A percentile compares a stretch with the other conserved stretches of the same genome.
Conservation (phyloP, 2,329 filamentous ascomycete genomes). For the Diaporthe destruens region DNA sequence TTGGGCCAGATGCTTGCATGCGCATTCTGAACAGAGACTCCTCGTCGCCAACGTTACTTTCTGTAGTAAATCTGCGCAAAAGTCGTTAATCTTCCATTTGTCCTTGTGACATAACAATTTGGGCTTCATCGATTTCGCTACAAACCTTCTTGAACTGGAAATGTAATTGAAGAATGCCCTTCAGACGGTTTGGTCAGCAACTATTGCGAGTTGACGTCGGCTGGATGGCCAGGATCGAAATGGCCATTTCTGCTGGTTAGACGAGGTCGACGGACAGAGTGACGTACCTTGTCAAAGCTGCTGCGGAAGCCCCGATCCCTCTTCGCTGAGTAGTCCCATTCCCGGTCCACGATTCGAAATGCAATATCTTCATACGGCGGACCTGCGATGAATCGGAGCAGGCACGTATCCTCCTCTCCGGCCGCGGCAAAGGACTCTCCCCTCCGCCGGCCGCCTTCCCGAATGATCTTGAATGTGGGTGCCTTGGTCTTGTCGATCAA, state of each 20-base stretch:
- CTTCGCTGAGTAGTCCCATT: conserved; percentile 99
- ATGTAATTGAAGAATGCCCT: conserved; percentile 95
- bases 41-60: conserved; percentile 54
- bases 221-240: too few relatives aligned
- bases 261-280: neutral
- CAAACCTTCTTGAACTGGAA: conserved; percentile 98
- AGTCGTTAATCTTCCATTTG: conserved; percentile 40
- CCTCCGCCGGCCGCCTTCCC: conserved; percentile 88
- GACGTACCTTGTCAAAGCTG: conserved; percentile 92
- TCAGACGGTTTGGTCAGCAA: conserved; percentile 41
- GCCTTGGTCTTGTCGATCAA: conserved; percentile 95
- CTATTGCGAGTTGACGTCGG: conserved; percentile 24
- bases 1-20: neutral
- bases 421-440: conserved; percentile 94
- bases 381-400: conserved; percentile 95
- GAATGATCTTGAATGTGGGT: conserved; percentile 94
- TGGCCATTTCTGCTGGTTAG: conserved; percentile 4
- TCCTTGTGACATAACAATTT: neutral
- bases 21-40: neutral
- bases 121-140: conserved; percentile 43
- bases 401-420: conserved; percentile 95
- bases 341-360: conserved; percentile 96
- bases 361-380: conserved; percentile 97
- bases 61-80: conserved; percentile 66
- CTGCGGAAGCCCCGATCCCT: conserved; percentile 94